These are phyloP conservation scores for Penicillium longicatenatum DNA, from an alignment of 495 filamentous ascomycete genomes.

Conservation along the genomic window DNA sequence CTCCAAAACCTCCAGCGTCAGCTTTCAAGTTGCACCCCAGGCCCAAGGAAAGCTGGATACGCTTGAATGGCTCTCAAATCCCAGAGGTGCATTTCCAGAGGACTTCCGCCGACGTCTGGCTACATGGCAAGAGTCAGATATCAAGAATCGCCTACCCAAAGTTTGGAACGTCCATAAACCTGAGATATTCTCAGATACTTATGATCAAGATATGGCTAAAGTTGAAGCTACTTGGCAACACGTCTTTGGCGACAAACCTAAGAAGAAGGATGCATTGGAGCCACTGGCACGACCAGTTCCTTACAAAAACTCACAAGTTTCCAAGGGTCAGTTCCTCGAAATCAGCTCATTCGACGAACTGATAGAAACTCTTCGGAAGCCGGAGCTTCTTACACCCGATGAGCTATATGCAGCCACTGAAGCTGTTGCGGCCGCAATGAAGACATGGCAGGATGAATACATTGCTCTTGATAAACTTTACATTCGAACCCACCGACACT, in stretches of 20 bases:
- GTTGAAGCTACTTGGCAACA: conserved; percentile 35
- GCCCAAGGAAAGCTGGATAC: conserved; percentile 15
- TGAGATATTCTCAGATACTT: conserved; percentile 46
- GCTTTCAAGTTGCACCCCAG: conserved; percentile 2
- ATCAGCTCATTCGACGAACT: conserved; percentile 36
- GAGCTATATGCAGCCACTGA: conserved; percentile 57
- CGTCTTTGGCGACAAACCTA: conserved; percentile 39
- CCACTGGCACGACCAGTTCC: conserved; percentile 47
- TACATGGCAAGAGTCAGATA: conserved; percentile 26
- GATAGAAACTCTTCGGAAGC: conserved; percentile 38
- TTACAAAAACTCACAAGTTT: conserved; percentile 36
- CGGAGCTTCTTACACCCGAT: conserved; percentile 38
- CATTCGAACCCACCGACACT: conserved; percentile 48
- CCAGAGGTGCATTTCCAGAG: conserved; percentile 26
- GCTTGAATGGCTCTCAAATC: conserved; percentile 33
- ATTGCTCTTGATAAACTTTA: conserved; percentile 58
- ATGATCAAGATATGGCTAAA: conserved; percentile 30
- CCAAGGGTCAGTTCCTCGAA: conserved; percentile 49
- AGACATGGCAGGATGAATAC: conserved; percentile 66
- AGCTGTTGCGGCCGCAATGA: conserved; percentile 54
- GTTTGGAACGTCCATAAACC: conserved; percentile 60
- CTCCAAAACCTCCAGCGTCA: conserved; percentile 1
- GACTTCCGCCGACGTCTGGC: conserved; percentile 21
- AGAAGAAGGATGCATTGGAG: conserved; percentile 49
- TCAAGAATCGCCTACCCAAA: conserved; percentile 60